Base-by-base conservation (phyloP, 306 rosid genomes). In the Macrotyloma uniflorum region DNA sequence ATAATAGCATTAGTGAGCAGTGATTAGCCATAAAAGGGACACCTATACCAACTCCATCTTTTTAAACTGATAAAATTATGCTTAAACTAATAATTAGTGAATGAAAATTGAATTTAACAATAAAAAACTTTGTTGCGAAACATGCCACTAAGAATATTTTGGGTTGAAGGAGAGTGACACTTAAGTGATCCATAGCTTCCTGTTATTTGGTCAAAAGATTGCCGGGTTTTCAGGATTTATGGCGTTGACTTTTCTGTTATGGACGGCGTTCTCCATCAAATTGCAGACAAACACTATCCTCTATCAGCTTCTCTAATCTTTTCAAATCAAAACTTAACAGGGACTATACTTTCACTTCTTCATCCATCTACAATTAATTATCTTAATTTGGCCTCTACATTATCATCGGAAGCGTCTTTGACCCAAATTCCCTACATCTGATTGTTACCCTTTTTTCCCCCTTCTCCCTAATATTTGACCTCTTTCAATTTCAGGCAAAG, bases 391-490 rank as follows among this genome's bases (percentile, higher is more conserved):
- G 74, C 84, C 18, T 65, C 47, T 47, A 46, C 12, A 79, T 65
- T 75, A 73, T 83, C 85, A 80, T 76, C 82, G 58, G 85, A 88
- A 87, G 85, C 93, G 95, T 92, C 91, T 92, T 90, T 88, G 97
- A 90, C 95, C 77, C 76, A 83, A 90, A 82, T 45, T 82, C 40
- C 62, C 50, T 46, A 81, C 87, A 79, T 66, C 65, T 75, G 32
- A 50, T 76, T 22, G 18, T 59, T 63, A 47, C 49, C 66, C 7
- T 23, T 72, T 45, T 79, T 72, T 72, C 26, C 61, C 61, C 65
- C 79, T 74, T 85, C 80, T 83, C 77, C 80, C 54, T 82, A 83
- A 77, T 63, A 40, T 78, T 91, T 86, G 89, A 85, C 94, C 86
- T 67, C n/a, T 83, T 74, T 78, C 61, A 61, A 47, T 67, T 40